Percentiles rank a stretch among this genome's conserved stretches.
These are phyloP conservation scores for Simplicillium aogashimaense DNA, from an alignment of 2,329 filamentous ascomycete genomes.

Conservation along the genomic window DNA sequence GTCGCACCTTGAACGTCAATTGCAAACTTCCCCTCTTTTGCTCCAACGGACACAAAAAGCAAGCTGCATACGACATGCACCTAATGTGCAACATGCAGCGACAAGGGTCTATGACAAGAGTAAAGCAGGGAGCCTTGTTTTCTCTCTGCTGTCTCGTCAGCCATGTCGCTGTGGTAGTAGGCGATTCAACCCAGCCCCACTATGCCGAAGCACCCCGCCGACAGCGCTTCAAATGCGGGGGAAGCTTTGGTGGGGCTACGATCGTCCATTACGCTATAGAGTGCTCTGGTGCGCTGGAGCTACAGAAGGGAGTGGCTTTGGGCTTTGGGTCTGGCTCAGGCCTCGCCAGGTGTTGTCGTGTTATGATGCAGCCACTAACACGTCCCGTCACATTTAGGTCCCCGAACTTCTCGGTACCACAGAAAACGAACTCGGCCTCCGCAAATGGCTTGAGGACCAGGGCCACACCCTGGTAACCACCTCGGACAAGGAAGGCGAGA, in stretches of 20 bases:
- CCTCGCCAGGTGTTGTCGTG: too few species aligned
- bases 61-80: too few species aligned
- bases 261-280: not conserved
- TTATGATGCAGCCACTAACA: not conserved
- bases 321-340: too few species aligned
- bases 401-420: slow-evolving; percentile 87
- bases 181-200: not conserved
- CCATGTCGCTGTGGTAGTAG: not conserved
- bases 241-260: not conserved
- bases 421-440: slow-evolving; percentile 94
- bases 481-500: slow-evolving; percentile 91
- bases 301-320: too few species aligned
- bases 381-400: slow-evolving; percentile 31
- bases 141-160: too few species aligned
- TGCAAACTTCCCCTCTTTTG: too few species aligned
- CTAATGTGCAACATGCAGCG: too few species aligned
- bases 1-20: too few species aligned
- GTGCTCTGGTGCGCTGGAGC: not conserved
- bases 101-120: too few species aligned
- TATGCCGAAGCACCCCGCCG: not conserved
- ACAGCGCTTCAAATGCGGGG: not conserved
- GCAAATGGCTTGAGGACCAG: slow-evolving; percentile 95
- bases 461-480: slow-evolving; percentile 96
- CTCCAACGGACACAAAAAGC: too few species aligned
- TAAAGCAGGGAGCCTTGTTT: too few species aligned